Conservation (phyloP, 257 asterid genomes). For the Forsythia viridissima region DNA sequence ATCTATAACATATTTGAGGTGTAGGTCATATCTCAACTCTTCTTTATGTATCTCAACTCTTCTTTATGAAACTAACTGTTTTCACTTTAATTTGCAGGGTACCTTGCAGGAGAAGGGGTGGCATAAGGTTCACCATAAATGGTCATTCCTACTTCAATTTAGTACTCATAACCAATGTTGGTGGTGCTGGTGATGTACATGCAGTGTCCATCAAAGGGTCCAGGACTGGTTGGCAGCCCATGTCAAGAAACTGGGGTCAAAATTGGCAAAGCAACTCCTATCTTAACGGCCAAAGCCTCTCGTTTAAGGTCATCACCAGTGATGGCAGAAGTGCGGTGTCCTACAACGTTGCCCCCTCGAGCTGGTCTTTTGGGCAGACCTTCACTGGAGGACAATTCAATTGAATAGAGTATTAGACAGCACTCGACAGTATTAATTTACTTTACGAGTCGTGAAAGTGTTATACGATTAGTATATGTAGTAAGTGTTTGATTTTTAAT, state of each 20-base stretch:
- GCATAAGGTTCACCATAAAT: slow-evolving; percentile 82
- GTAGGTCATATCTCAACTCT: background rate
- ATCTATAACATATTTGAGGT: background rate
- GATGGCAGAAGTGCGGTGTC: slow-evolving; percentile 73
- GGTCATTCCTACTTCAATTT: slow-evolving; percentile 91
- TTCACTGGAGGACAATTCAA: slow-evolving; percentile 76
- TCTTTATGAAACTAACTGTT: slow-evolving; percentile 1
- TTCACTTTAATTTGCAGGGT: slow-evolving; percentile 47
- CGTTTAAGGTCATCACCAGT: slow-evolving; percentile 81
- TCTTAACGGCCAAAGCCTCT: slow-evolving; percentile 80
- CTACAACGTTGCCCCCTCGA: slow-evolving; percentile 61
- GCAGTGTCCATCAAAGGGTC: slow-evolving; percentile 77
- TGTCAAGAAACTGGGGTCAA: slow-evolving; percentile 95
- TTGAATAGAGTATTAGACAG: slow-evolving; percentile 11
- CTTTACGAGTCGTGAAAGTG: background rate
- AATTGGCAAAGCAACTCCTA: slow-evolving; percentile 82
- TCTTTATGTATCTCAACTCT: background rate
- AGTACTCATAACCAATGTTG: slow-evolving; percentile 80
- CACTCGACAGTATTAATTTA: background rate
- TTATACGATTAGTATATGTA: background rate
- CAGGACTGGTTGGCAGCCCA: slow-evolving; percentile 70
- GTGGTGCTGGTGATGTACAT: slow-evolving; percentile 87
- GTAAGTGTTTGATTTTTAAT: slow-evolving; percentile 2
- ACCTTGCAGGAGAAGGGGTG: slow-evolving; percentile 77
- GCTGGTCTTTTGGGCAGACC: slow-evolving; percentile 91